Percentiles rank a stretch among this genome's conserved stretches.
These are phyloP conservation scores for Annona cherimola DNA, from an alignment of 164 flowering plant species.

Conservation along the genomic window DNA sequence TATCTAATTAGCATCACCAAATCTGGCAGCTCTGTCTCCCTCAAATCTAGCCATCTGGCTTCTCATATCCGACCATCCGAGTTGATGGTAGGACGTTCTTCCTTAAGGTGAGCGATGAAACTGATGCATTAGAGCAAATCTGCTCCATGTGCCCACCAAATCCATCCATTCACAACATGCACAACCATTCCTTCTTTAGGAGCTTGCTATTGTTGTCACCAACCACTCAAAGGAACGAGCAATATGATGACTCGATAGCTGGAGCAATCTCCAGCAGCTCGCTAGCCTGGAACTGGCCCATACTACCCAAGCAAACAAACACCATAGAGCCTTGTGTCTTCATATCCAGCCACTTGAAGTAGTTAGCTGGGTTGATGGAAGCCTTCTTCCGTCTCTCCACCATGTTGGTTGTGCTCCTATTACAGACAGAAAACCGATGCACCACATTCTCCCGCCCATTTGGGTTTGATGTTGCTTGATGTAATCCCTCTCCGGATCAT, in stretches of 20 bases:
- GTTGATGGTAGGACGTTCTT: no score
- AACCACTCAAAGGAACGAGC: conserved; percentile 9
- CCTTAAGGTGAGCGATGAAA: no score
- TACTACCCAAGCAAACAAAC: conserved; percentile 17
- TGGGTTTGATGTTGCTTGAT: conserved; percentile 12
- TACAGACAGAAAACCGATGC: conserved; percentile 28
- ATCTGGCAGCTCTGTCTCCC: no score
- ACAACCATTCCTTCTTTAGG: not conserved
- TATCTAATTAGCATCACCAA: no score
- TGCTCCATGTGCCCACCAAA: no score
- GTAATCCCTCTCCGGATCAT: conserved; percentile 29
- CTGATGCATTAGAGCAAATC: no score
- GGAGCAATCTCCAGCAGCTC: conserved; percentile 44
- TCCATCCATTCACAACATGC: no score
- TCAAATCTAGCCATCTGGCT: no score
- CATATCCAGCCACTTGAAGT: conserved; percentile 22
- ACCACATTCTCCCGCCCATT: conserved; percentile 17
- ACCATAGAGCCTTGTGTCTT: conserved; percentile 18
- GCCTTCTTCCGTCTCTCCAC: conserved; percentile 22
- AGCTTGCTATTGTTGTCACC: not conserved
- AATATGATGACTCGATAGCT: conserved; percentile 45
- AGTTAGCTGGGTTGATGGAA: conserved; percentile 8
- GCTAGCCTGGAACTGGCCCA: conserved; percentile 5
- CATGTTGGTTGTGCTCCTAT: conserved; percentile 12
- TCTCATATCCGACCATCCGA: no score